Evolutionary conservation across 805 yeast genomes (phyloP), one percentile per base, ranked within the genome.

Genomic region (Candida easanensis): DNA sequence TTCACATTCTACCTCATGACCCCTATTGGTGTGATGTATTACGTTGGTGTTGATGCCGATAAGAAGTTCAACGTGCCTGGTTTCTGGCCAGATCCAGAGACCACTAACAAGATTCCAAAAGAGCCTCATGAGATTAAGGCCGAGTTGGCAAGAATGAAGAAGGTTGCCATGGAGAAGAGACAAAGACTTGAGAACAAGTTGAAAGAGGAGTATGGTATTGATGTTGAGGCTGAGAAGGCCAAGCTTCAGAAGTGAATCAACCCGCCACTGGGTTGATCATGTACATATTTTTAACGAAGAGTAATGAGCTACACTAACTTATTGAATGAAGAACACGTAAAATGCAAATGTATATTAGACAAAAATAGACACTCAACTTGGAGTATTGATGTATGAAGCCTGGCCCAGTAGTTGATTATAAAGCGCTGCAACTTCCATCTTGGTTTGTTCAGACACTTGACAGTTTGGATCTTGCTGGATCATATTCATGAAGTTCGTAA

Each of bases 61-160:
- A 78, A 73, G 55, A 90, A 88, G 68, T 80, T 90, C 63, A 87
- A 88, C 59, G 82, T 89, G 37, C 95, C 95, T 8, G 96, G 96
- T 17, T 90, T 88, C 66, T 89, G 96, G 96, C 98, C 98, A 3
- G 97, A 89, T 62, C 97, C 97, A 33, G 84, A 85, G 33, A 84
- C 97, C 2, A 73, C 88, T 53, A 89, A 90, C 61, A 84, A 87
- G 65, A 82, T 90, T 27, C 98, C 98, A 3, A 90, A 89, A 58
- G 97, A 90, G 58, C 89, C 89, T 2, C 86, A 84, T 56, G 97
- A 90, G 60, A 88, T 90, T 46, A 84, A 87, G 61, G 91, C 93
- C 1, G 98, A 90, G 60, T 69, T 90, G 30, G 96, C 95, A 14
- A 78, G 96, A 61, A 83, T 90, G 74, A 79, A 82, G 61, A 77